These are phyloP conservation scores for Spathaspora boniae DNA, from an alignment of 805 yeast genomes.

Conservation along the genomic window DNA sequence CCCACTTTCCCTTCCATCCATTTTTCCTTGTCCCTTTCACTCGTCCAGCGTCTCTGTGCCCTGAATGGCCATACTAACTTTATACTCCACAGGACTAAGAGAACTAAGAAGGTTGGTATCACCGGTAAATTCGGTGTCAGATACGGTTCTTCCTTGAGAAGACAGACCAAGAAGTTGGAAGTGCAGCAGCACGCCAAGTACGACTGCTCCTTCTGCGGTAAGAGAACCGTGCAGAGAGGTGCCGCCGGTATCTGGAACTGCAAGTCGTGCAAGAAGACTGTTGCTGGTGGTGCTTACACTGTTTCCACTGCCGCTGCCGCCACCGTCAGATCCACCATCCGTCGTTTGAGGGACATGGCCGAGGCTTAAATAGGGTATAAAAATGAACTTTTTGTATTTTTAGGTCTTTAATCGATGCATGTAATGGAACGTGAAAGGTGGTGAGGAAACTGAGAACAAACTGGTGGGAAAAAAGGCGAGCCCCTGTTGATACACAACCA, in stretches of 20 bases:
- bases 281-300: slow-evolving; percentile 99
- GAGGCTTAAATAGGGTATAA: slow-evolving; percentile 99
- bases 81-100: slow-evolving; percentile 85
- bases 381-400: slow-evolving; percentile 1
- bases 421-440: neutral
- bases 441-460: neutral
- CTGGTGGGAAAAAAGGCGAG: neutral
- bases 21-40: too few species aligned
- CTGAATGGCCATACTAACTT: slow-evolving; percentile 38
- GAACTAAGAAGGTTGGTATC: slow-evolving; percentile 99
- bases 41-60: too few species aligned
- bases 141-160: slow-evolving; percentile 99
- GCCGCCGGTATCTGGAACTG: slow-evolving; percentile 99
- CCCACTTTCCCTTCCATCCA: too few species aligned
- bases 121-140: slow-evolving; percentile 99
- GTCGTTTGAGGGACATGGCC: slow-evolving; percentile 99
- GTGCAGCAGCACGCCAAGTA: slow-evolving; percentile 98
- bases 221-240: slow-evolving; percentile 95
- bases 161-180: slow-evolving; percentile 99
- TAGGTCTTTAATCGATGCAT: slow-evolving; percentile 7
- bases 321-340: slow-evolving; percentile 99
- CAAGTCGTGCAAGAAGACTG: slow-evolving; percentile 89
- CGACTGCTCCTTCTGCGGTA: slow-evolving; percentile 99
- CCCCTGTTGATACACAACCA: neutral
- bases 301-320: slow-evolving; percentile 99